Percentiles rank a stretch among this genome's conserved stretches.
These are phyloP conservation scores for Fistulinella staudtii DNA, from an alignment of 1,284 basidiomycete species.

Conservation along the genomic window DNA sequence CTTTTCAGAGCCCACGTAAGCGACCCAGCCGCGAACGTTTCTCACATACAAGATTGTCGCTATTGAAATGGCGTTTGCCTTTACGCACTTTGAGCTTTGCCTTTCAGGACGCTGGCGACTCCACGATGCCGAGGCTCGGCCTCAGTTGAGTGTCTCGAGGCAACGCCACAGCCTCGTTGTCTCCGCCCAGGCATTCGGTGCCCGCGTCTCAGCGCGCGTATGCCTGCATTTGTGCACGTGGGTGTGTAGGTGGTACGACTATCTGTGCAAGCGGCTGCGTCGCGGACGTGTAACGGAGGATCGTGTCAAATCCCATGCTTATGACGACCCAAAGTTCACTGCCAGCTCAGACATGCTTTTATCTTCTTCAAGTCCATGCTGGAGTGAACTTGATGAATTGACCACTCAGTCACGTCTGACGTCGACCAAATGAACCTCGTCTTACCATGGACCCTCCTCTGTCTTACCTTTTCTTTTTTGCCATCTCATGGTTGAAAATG, in stretches of 20 bases:
- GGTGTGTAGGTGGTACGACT: conserved; percentile 14
- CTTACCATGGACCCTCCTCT: no score
- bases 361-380: no score
- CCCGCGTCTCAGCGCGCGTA: conserved; percentile 19
- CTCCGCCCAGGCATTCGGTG: conserved; percentile 26
- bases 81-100: conserved; percentile 28
- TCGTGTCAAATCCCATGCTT: no score
- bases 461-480: no score
- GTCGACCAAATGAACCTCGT: no score
- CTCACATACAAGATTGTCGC: neutral
- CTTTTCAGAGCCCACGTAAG: no score
- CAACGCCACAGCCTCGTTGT: conserved; percentile 26
- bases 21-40: neutral
- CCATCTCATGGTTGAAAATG: no score
- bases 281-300: neutral
- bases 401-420: no score
- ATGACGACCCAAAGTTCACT: no score
- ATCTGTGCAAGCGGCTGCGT: conserved; percentile 9
- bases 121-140: conserved; percentile 22
- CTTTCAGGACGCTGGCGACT: conserved; percentile 23
- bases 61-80: conserved; percentile 15
- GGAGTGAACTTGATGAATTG: no score
- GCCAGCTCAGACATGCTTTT: no score
- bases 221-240: conserved; percentile 27
- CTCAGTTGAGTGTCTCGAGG: conserved; percentile 23